Percentiles rank a stretch among this genome's conserved stretches.
phyloP scores from a whole-genome alignment of 805 yeast species.

The Candida sithepensis region DNA sequence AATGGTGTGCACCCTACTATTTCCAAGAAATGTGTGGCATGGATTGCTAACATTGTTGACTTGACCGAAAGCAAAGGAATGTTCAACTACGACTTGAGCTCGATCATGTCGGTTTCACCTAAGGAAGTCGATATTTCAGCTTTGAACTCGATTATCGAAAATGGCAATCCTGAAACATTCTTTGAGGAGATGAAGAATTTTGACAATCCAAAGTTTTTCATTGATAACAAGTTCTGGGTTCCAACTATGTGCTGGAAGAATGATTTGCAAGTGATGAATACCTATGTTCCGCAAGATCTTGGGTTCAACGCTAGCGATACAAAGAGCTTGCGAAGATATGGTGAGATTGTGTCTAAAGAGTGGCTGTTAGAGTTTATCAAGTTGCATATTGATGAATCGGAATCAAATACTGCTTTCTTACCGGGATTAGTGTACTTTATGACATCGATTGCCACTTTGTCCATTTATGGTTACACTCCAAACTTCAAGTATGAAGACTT shows the following conservation, averaged over 20 bases:
- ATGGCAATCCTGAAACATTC: slow-evolving; percentile 34
- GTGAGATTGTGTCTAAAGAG: slow-evolving; percentile 43
- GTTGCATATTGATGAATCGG: slow-evolving; percentile 62
- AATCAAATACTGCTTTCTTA: slow-evolving; percentile 62
- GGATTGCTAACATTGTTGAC: slow-evolving; percentile 49
- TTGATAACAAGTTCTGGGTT: slow-evolving; percentile 51
- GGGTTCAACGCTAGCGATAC: slow-evolving; percentile 41
- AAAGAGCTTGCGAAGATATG: slow-evolving; percentile 38
- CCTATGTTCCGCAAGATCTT: slow-evolving; percentile 23
- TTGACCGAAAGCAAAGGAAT: slow-evolving; percentile 22
- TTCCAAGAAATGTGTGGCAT: slow-evolving; percentile 55
- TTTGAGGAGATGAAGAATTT: slow-evolving; percentile 48
- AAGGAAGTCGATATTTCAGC: slow-evolving; percentile 24
- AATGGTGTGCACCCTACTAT: slow-evolving; percentile 66
- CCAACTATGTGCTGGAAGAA: slow-evolving; percentile 82
- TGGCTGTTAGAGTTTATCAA: slow-evolving; percentile 56
- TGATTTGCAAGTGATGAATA: slow-evolving; percentile 42
- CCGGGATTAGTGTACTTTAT: slow-evolving; percentile 60
- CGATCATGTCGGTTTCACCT: slow-evolving; percentile 31
- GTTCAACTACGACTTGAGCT: slow-evolving; percentile 38
- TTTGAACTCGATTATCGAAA: slow-evolving; percentile 15
- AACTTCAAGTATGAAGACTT: slow-evolving; percentile 48
- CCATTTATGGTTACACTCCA: slow-evolving; percentile 41
- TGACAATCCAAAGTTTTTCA: slow-evolving; percentile 45
- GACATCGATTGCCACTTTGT: slow-evolving; percentile 45